Conservation (phyloP, 2,329 filamentous ascomycete genomes). For the Nigrograna mackinnonii region DNA sequence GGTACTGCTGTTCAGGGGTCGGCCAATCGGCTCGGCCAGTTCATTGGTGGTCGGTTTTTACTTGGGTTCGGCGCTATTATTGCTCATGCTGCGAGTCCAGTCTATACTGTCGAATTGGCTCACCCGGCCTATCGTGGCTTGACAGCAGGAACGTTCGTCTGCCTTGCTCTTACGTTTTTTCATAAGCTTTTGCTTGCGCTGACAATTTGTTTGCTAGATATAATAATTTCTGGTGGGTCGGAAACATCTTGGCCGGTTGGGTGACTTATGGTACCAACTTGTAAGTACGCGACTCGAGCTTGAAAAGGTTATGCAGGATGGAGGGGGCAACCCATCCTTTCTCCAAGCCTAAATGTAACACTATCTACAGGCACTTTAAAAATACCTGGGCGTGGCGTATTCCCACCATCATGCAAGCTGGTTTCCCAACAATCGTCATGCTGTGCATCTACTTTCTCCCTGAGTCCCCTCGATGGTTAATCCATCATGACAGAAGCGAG, state of each 20-base stretch:
- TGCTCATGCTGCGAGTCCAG: conserved; percentile 38
- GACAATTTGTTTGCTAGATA: neutral
- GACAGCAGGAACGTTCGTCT: conserved; percentile 5
- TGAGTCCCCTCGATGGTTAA: conserved; percentile 64
- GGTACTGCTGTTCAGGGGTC: conserved; percentile 3
- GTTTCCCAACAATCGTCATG: conserved; percentile 46
- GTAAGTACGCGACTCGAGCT: neutral
- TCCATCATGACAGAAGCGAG: conserved; percentile 57
- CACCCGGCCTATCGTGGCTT: conserved; percentile 5
- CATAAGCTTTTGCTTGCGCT: too few relatives aligned
- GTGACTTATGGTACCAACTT: conserved; percentile 6
- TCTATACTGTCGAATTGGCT: conserved; percentile 5
- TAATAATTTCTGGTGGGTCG: conserved; percentile 7
- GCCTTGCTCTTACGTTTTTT: too few relatives aligned
- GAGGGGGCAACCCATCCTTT: too few relatives aligned
- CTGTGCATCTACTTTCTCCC: conserved; percentile 57
- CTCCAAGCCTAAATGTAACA: neutral
- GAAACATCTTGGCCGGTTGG: conserved; percentile 4
- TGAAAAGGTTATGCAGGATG: too few relatives aligned
- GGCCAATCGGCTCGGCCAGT: conserved; percentile 56
- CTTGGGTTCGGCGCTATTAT: conserved; percentile 69
- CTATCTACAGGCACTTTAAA: conserved; percentile 32
- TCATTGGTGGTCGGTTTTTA: conserved; percentile 67
- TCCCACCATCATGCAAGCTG: conserved; percentile 12
- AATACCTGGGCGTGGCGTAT: conserved; percentile 37